Percentiles rank a stretch among this genome's conserved stretches.
phyloP scores from a whole-genome alignment of 257 asterid species.

The Catharanthus roseus region DNA sequence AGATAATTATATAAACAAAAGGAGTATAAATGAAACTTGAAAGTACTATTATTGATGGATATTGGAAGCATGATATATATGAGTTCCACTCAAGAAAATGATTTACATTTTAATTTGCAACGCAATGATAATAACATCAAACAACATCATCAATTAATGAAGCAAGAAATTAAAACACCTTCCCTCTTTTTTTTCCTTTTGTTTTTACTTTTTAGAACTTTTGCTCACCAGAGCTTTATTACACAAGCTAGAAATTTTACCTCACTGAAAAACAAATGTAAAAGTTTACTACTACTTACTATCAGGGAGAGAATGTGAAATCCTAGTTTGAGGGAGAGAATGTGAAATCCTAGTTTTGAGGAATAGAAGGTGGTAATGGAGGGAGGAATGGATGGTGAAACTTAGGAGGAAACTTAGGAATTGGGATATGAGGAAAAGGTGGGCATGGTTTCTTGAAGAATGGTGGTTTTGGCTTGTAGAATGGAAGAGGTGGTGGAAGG shows the following conservation, averaged over 20 bases:
- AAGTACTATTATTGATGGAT: not conserved
- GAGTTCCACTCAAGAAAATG: not conserved
- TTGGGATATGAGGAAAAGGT: constrained; percentile 31
- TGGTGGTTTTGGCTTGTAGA: constrained; percentile 25
- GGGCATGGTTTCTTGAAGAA: constrained; percentile 56
- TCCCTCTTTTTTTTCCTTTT: not conserved
- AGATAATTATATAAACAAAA: no score
- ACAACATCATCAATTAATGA: not conserved
- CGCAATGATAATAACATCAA: not conserved
- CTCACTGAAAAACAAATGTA: no score
- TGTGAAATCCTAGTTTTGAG: constrained; percentile 21
- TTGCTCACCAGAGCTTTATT: no score
- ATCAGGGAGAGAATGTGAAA: not conserved
- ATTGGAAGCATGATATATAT: not conserved
- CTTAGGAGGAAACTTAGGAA: constrained; percentile 45
- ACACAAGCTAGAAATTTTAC: no score
- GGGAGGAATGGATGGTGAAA: constrained; percentile 59
- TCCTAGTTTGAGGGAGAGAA: no score
- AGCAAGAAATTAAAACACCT: not conserved
- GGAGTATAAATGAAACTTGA: no score
- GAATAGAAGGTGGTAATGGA: constrained; percentile 46
- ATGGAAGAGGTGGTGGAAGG: constrained; percentile 2
- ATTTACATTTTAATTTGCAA: not conserved
- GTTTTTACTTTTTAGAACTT: no score
- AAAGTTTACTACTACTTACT: not conserved